Percentiles rank a stretch among this genome's conserved stretches.
These are phyloP conservation scores for Trichosporon asahii DNA, from an alignment of 1,284 basidiomycete species.

Conservation along the genomic window DNA sequence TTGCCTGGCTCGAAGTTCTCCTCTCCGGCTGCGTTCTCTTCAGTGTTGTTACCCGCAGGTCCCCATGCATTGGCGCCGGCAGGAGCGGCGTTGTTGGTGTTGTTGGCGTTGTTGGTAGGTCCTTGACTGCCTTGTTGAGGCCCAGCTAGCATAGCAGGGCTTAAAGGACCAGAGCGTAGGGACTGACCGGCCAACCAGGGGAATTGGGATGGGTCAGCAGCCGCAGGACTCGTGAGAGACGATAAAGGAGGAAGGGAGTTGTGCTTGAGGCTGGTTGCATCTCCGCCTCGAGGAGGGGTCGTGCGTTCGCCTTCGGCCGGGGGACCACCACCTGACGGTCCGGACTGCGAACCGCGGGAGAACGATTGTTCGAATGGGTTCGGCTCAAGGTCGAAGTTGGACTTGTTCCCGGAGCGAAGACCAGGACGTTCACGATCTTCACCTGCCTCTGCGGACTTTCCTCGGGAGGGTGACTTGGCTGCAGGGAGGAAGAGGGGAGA, in stretches of 20 bases:
- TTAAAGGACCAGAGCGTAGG: constrained; percentile 83
- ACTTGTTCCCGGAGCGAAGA: constrained; percentile 24
- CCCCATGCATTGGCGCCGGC: constrained; percentile 17
- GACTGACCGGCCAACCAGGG: constrained; percentile 66
- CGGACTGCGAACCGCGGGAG: constrained; percentile 58
- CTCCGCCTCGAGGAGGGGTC: constrained; percentile 52
- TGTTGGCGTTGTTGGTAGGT: constrained; percentile 9
- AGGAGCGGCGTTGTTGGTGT: constrained; percentile 13
- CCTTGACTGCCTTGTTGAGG: constrained; percentile 52
- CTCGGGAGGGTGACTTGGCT: constrained; percentile 16
- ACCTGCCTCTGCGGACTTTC: constrained; percentile 1
- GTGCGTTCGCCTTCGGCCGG: constrained; percentile 40
- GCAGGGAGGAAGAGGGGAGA: not conserved
- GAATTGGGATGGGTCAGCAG: constrained; percentile 63
- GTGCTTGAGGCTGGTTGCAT: constrained; percentile 46
- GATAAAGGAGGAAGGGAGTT: constrained; percentile 78
- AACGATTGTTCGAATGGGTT: constrained; percentile 98
- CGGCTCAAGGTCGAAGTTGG: constrained; percentile 65
- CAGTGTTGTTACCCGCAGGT: constrained; percentile 13
- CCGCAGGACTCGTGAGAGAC: constrained; percentile 72
- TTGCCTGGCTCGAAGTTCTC: constrained; percentile 66
- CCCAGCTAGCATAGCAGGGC: constrained; percentile 90
- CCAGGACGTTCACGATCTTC: constrained; percentile 11
- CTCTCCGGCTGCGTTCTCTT: constrained; percentile 32
- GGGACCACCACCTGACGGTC: constrained; percentile 20